These are phyloP conservation scores for Isochrysis galbana DNA, from an alignment of 78 protist genomes.

Conservation along the genomic window DNA sequence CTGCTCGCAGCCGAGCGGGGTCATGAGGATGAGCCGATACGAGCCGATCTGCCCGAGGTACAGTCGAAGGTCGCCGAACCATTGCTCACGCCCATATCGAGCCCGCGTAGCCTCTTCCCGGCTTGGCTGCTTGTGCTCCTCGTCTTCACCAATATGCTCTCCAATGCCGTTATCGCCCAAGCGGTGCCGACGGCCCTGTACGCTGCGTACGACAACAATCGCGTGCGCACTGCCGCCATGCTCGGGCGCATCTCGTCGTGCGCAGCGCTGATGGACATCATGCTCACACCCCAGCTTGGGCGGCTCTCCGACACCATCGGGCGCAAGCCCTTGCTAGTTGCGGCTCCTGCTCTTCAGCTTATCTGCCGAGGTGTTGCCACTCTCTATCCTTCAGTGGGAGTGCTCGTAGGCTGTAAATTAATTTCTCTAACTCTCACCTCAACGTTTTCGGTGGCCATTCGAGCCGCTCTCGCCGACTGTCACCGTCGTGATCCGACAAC, in stretches of 20 bases:
- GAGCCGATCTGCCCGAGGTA: too few species aligned
- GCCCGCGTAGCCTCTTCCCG: too few species aligned
- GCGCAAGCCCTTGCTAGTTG: not conserved
- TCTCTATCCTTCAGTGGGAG: not conserved
- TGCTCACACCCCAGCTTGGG: not conserved
- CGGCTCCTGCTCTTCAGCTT: not conserved
- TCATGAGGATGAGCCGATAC: too few species aligned
- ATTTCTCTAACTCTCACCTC: not conserved
- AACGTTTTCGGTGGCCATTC: not conserved
- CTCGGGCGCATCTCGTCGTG: not conserved
- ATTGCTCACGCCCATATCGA: too few species aligned
- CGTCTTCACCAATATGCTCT: not conserved
- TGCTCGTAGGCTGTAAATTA: not conserved
- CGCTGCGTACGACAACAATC: not conserved
- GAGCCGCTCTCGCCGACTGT: not conserved
- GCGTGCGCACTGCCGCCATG: not conserved
- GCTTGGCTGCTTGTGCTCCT: not conserved
- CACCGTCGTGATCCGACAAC: not conserved
- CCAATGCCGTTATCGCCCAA: not conserved
- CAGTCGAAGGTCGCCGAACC: too few species aligned
- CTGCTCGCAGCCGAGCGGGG: too few species aligned
- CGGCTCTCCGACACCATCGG: slow-evolving; percentile 17
- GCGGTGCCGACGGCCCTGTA: not conserved
- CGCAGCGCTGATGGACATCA: not conserved
- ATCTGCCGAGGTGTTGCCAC: not conserved